Evolutionary conservation across 1,139 yeast genomes (phyloP).

Genomic region (Komagataea norvegica): DNA sequence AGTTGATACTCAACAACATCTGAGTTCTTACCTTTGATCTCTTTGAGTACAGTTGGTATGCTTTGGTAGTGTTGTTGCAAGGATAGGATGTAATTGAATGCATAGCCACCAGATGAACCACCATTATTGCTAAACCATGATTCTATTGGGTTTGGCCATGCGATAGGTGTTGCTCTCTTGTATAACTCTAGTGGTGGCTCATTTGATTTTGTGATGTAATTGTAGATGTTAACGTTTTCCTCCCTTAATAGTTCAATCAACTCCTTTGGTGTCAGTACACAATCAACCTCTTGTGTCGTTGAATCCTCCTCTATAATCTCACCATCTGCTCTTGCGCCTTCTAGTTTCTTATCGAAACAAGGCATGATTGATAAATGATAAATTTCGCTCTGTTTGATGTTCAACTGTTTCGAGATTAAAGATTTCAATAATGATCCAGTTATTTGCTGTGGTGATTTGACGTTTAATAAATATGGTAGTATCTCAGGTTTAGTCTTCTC

Average conservation of each 20-base stretch:
- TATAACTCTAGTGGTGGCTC: constrained; percentile 21
- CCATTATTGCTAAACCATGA: constrained; percentile 77
- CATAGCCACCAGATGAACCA: constrained; percentile 88
- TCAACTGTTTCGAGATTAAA: constrained; percentile 41
- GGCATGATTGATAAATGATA: constrained; percentile 93
- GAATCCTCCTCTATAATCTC: constrained; percentile 46
- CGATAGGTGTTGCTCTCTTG: constrained; percentile 23
- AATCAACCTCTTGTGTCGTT: constrained; percentile 64
- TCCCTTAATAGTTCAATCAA: constrained; percentile 66
- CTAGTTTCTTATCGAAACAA: constrained; percentile 93
- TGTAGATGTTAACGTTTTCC: constrained; percentile 36
- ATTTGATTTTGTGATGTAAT: constrained; percentile 24
- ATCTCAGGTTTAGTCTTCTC: constrained; percentile 92
- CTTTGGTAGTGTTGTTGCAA: constrained; percentile 30
- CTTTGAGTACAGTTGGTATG: constrained; percentile 25
- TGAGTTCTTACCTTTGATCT: constrained; percentile 59
- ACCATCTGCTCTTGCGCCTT: constrained; percentile 80
- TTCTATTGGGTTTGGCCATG: constrained; percentile 53
- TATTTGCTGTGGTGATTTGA: constrained; percentile 90
- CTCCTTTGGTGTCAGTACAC: constrained; percentile 91
- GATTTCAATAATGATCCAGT: constrained; percentile 75
- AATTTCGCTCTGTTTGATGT: constrained; percentile 36
- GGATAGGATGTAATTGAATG: constrained; percentile 50
- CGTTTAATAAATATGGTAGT: constrained; percentile 54
- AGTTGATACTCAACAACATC: constrained; percentile 73